Percentiles rank a stretch among this genome's conserved stretches.
Evolutionary conservation across 2,329 filamentous ascomycete genomes (phyloP).

Genomic region (Fusarium irregulare): DNA sequence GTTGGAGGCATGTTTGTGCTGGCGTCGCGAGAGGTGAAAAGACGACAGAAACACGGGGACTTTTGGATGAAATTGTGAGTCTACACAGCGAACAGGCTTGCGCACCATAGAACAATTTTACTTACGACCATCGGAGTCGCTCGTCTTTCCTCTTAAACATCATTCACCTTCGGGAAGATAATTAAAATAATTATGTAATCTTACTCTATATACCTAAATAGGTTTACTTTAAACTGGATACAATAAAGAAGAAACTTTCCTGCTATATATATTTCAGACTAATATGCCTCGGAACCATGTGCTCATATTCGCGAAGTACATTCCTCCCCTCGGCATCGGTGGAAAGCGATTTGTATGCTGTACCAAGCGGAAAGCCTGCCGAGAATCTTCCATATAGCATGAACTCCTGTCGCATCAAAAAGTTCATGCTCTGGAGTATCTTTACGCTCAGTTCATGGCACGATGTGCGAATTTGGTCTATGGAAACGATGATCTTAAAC

Average conservation of each 20-base stretch:
- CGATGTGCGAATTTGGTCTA: background rate
- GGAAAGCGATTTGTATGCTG: background rate
- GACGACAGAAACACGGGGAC: background rate
- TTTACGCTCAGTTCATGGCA: background rate
- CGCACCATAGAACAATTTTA: no score
- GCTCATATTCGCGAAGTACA: background rate
- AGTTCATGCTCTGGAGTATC: background rate
- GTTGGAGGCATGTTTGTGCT: background rate
- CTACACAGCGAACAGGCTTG: background rate
- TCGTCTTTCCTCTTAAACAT: background rate
- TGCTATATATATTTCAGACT: background rate
- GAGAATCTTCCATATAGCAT: background rate
- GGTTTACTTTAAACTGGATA: background rate
- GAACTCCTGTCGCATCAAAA: background rate
- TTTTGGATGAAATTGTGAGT: background rate
- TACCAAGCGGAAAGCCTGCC: background rate
- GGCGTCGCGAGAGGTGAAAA: background rate
- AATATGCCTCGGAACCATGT: background rate
- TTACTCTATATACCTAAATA: background rate
- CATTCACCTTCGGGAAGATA: background rate
- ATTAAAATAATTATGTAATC: no score
- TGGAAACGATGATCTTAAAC: background rate
- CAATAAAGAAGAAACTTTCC: no score
- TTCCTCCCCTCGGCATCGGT: background rate
- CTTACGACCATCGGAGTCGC: rapidly evolving